These are phyloP conservation scores for Podaxis mareebaensis DNA, from an alignment of 768 basidiomycete species.

Conservation along the genomic window DNA sequence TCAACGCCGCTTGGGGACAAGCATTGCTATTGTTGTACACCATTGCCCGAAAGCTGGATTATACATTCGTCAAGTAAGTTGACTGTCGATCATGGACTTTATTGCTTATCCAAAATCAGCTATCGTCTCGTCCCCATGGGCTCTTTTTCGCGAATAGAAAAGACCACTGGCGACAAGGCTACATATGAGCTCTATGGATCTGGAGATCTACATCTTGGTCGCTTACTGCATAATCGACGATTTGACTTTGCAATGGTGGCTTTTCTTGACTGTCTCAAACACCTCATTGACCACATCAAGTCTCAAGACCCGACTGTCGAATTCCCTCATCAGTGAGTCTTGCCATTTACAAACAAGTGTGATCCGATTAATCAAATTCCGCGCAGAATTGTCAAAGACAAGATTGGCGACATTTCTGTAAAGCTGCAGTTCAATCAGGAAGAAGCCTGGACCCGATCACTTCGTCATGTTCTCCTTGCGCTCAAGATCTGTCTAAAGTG, in stretches of 20 bases:
- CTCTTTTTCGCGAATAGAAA: constrained; percentile 91
- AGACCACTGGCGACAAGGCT: constrained; percentile 76
- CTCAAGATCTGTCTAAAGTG: constrained; percentile 87
- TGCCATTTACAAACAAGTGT: constrained; percentile 14
- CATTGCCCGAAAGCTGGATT: constrained; percentile 89
- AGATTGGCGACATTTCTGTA: constrained; percentile 93
- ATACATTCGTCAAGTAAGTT: constrained; percentile 79
- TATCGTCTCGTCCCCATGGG: constrained; percentile 94
- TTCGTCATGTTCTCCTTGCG: constrained; percentile 88
- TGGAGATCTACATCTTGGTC: constrained; percentile 86
- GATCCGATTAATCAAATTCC: constrained; percentile 4
- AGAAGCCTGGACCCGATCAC: constrained; percentile 92
- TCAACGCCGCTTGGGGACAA: constrained; percentile 98
- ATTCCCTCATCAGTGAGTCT: constrained; percentile 83
- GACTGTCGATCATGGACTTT: background rate
- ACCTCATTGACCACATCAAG: constrained; percentile 85
- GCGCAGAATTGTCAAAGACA: constrained; percentile 83
- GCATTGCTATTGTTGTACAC: constrained; percentile 90
- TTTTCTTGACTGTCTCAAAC: constrained; percentile 92
- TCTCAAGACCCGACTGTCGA: constrained; percentile 71
- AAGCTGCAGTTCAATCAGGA: constrained; percentile 95
- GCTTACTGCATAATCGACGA: constrained; percentile 89
- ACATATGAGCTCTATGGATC: constrained; percentile 94
- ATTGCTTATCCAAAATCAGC: constrained; percentile 38
- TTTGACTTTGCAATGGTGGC: constrained; percentile 97